Percentiles rank a stretch among this genome's conserved stretches.
phyloP scores from a whole-genome alignment of 345 rosid species.

The Passiflora organensis region DNA sequence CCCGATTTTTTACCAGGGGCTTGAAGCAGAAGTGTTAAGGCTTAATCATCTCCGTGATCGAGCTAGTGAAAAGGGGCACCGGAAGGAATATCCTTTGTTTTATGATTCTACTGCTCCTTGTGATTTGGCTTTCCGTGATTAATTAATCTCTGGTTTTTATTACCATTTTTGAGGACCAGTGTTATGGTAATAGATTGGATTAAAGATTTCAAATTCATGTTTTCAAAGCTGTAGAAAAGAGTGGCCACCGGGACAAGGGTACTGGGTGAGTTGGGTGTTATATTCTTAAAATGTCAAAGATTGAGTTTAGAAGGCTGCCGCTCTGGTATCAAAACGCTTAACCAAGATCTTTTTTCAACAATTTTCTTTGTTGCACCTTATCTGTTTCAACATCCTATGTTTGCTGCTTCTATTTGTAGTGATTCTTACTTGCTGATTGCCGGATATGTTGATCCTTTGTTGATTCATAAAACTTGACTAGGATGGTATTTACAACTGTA shows the following conservation, averaged over 20 bases:
- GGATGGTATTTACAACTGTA: too few relatives aligned
- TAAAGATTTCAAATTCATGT: background rate
- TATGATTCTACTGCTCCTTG: conserved; percentile 5
- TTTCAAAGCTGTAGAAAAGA: too few relatives aligned
- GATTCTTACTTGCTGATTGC: background rate
- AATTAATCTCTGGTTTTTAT: background rate
- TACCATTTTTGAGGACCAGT: background rate
- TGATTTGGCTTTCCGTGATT: background rate
- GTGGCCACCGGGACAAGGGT: too few relatives aligned
- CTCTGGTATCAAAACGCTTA: too few relatives aligned
- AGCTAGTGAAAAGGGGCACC: conserved; percentile 76
- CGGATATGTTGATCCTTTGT: background rate
- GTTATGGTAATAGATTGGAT: background rate
- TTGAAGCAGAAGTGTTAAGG: conserved; percentile 64
- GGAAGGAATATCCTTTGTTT: conserved; percentile 83
- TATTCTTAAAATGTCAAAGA: too few relatives aligned
- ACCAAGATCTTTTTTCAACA: too few relatives aligned
- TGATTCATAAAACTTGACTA: too few relatives aligned
- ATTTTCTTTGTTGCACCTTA: too few relatives aligned
- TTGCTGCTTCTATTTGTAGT: background rate
- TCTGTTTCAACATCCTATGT: too few relatives aligned
- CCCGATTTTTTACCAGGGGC: conserved; percentile 36
- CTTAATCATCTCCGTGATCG: conserved; percentile 70
- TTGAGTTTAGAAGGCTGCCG: too few relatives aligned
- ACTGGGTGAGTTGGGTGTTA: too few relatives aligned